Conservation (phyloP, 208 protist species). For the Trypanosoma lewisi region DNA sequence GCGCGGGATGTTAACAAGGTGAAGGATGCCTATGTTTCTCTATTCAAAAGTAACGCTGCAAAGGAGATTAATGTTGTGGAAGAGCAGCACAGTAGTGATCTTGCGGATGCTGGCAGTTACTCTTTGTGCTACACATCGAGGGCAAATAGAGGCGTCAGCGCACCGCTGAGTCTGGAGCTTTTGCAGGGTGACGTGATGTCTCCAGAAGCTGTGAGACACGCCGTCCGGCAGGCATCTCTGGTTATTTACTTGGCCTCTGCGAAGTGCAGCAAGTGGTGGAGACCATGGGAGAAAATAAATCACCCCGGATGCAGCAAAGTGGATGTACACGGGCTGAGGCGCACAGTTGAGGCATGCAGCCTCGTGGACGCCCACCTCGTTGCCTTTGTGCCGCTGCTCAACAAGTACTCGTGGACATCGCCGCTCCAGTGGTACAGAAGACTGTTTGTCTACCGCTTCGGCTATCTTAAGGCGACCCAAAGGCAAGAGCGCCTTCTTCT, state of each 20-base stretch:
- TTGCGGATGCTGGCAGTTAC: not conserved
- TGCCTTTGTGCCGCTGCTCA: conserved; percentile 57
- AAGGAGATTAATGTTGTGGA: conserved; percentile 18
- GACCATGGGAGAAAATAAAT: not conserved
- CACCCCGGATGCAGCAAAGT: not conserved
- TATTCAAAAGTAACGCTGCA: conserved; percentile 31
- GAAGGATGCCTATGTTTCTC: conserved; percentile 41
- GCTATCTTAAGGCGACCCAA: conserved; percentile 51
- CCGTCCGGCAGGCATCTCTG: conserved; percentile 45
- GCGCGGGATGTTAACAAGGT: conserved; percentile 44
- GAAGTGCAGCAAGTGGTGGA: conserved; percentile 13
- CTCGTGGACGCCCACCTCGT: conserved; percentile 71
- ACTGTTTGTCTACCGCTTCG: conserved; percentile 32
- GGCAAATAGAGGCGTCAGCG: not conserved
- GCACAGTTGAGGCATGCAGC: conserved; percentile 50
- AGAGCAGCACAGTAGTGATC: not conserved
- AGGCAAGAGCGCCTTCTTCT: conserved; percentile 57
- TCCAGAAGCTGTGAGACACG: conserved; percentile 42
- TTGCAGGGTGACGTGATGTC: conserved; percentile 46
- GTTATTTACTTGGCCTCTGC: conserved; percentile 54
- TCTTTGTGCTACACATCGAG: conserved; percentile 6
- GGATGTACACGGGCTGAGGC: conserved; percentile 37
- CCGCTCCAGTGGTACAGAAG: conserved; percentile 66
- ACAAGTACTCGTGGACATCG: conserved; percentile 43
- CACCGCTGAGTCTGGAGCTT: conserved; percentile 32